These are phyloP conservation scores for Raphanus sativus DNA, from an alignment of 345 rosid genomes.

Conservation along the genomic window DNA sequence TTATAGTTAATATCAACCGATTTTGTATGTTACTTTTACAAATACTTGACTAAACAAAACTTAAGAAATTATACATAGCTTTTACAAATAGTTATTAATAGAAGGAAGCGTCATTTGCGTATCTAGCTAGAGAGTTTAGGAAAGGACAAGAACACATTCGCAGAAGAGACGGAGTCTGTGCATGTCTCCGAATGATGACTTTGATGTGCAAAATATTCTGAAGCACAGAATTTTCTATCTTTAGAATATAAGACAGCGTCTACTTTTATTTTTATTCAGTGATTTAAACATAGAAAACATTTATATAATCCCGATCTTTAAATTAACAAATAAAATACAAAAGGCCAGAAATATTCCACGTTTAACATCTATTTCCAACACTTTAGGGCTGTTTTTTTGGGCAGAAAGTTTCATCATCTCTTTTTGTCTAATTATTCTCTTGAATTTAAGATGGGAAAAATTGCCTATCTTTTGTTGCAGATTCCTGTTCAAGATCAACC, in stretches of 20 bases:
- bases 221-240: conserved; percentile 26
- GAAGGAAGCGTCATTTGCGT: neutral
- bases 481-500: neutral
- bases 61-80: neutral
- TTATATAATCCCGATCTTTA: neutral
- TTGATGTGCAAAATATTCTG: conserved; percentile 18
- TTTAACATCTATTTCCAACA: neutral
- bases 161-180: conserved; percentile 17
- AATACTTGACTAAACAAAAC: too few relatives aligned
- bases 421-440: neutral
- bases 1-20: too few relatives aligned
- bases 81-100: neutral
- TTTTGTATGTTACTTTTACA: too few relatives aligned
- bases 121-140: neutral
- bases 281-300: neutral
- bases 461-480: neutral
- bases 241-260: conserved; percentile 2
- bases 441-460: neutral
- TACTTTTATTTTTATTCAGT: conserved; percentile 11
- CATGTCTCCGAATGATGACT: conserved; percentile 18
- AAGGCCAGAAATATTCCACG: conserved; percentile 16
- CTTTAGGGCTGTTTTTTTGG: neutral
- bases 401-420: neutral
- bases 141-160: conserved; percentile 20
- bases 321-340: neutral